Conservation (phyloP, 192 early-diverging fungal species). For the Coemansia sp. region DNA sequence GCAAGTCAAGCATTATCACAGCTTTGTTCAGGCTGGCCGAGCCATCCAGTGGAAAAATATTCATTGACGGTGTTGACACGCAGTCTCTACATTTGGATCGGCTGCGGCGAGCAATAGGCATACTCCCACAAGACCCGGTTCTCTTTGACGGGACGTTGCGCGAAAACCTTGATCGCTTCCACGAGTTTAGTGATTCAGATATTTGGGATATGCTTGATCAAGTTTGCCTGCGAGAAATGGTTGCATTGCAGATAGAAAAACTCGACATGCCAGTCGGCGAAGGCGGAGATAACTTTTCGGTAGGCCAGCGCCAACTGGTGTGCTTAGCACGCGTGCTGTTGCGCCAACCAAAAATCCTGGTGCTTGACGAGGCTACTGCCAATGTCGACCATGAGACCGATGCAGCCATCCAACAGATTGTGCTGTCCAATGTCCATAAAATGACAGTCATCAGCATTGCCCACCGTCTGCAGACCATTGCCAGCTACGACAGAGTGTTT, state of each 20-base stretch:
- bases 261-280: slow-evolving; percentile 55
- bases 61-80: slow-evolving; percentile 70
- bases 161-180: slow-evolving; percentile 72
- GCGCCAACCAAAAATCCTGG: slow-evolving; percentile 67
- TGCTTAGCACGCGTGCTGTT: slow-evolving; percentile 67
- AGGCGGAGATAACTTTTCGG: slow-evolving; percentile 71
- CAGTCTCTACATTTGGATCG: slow-evolving; percentile 58
- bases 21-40: slow-evolving; percentile 77
- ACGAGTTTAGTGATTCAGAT: slow-evolving; percentile 62
- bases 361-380: slow-evolving; percentile 81
- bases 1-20: slow-evolving; percentile 67
- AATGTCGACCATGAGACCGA: slow-evolving; percentile 68
- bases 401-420: slow-evolving; percentile 66
- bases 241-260: slow-evolving; percentile 17
- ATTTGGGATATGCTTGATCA: slow-evolving; percentile 69
- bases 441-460: slow-evolving; percentile 70
- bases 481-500: slow-evolving; percentile 63
- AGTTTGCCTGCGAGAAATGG: slow-evolving; percentile 34
- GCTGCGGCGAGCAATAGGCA: slow-evolving; percentile 63
- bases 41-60: slow-evolving; percentile 58
- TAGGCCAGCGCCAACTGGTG: slow-evolving; percentile 76
- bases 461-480: slow-evolving; percentile 74
- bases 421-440: slow-evolving; percentile 37
- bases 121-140: slow-evolving; percentile 77
- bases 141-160: slow-evolving; percentile 72